Percentiles rank a stretch among this genome's conserved stretches.
Evolutionary conservation across 768 basidiomycete genomes (phyloP).

Genomic region (Pleurotus djamor): DNA sequence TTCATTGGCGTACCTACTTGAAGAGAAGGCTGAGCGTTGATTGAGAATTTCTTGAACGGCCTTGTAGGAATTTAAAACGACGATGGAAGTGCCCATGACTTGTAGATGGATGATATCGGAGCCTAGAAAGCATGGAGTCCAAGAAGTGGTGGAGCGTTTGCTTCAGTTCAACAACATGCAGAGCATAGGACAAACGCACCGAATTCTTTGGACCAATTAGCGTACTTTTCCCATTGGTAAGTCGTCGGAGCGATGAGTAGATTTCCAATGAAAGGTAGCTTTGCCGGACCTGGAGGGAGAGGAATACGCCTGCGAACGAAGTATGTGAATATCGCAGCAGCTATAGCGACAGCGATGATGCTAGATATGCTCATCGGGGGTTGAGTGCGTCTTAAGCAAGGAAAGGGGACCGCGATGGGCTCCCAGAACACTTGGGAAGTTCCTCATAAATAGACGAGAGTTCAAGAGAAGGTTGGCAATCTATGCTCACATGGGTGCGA

Average conservation of each 20-base stretch:
- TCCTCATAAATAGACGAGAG: too few species aligned
- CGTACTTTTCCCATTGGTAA: constrained; percentile 17
- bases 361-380: too few species aligned
- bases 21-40: constrained; percentile 37
- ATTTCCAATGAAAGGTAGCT: constrained; percentile 22
- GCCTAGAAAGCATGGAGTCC: constrained; percentile 13
- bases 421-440: too few species aligned
- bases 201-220: constrained; percentile 13
- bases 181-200: background rate
- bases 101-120: constrained; percentile 26
- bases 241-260: constrained; percentile 16
- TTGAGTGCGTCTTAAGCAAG: too few species aligned
- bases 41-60: constrained; percentile 36
- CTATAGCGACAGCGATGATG: too few species aligned
- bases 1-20: constrained; percentile 27
- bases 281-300: constrained; percentile 13
- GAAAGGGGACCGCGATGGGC: too few species aligned
- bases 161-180: too few species aligned
- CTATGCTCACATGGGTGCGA: too few species aligned
- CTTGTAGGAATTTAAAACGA: constrained; percentile 32
- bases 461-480: too few species aligned
- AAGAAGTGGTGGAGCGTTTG: background rate
- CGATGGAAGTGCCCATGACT: constrained; percentile 25
- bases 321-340: too few species aligned
- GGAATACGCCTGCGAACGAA: too few species aligned